Percentiles rank a stretch among this genome's conserved stretches.
These are phyloP conservation scores for Ophiorrhiza pumila DNA, from an alignment of 257 asterid genomes.

Conservation along the genomic window DNA sequence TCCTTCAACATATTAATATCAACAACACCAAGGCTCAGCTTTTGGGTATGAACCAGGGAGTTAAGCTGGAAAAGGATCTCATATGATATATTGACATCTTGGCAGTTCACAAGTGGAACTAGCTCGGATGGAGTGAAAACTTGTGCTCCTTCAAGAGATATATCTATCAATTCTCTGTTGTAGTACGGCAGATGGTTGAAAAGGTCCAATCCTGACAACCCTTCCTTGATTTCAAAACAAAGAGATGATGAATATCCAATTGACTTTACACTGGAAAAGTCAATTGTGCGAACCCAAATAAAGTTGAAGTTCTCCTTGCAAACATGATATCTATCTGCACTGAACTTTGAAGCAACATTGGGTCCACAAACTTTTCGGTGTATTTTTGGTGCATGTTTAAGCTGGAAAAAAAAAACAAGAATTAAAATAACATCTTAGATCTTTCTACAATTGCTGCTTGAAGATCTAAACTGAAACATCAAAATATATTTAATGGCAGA, in stretches of 20 bases:
- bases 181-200: constrained; percentile 49
- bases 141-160: constrained; percentile 41
- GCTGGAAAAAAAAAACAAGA: constrained; percentile 34
- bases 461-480: not conserved
- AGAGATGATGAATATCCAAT: constrained; percentile 71
- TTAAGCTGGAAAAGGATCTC: constrained; percentile 87
- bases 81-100: constrained; percentile 39
- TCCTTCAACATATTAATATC: constrained; percentile 44
- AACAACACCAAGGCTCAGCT: constrained; percentile 65
- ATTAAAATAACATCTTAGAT: not conserved
- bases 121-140: constrained; percentile 38
- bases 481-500: not conserved
- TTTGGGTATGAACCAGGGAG: constrained; percentile 77
- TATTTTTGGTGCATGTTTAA: constrained; percentile 80
- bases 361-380: constrained; percentile 64
- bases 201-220: constrained; percentile 33
- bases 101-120: constrained; percentile 59
- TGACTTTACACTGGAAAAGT: constrained; percentile 64
- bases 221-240: constrained; percentile 62
- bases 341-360: constrained; percentile 55
- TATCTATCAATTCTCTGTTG: constrained; percentile 36
- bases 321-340: constrained; percentile 56
- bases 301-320: constrained; percentile 76
- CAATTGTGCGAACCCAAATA: constrained; percentile 86
- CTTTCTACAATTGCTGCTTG: not conserved